A percentile compares a stretch with the other conserved stretches of the same genome.
Evolutionary conservation across 2,329 filamentous ascomycete species (phyloP).

Genomic region (Didymella arachidicola): DNA sequence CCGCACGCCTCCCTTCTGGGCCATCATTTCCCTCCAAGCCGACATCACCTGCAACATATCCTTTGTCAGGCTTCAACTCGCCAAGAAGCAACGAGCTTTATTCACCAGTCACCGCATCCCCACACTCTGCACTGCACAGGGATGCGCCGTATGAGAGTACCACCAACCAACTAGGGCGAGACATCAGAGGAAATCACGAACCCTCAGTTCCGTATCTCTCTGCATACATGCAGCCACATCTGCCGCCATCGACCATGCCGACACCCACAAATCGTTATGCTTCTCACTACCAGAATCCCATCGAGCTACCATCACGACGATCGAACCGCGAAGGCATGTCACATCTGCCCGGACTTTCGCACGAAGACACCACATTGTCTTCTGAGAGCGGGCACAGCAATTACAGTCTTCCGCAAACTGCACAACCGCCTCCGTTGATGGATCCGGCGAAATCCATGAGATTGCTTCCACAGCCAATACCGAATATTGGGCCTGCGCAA

Average conservation of each 20-base stretch:
- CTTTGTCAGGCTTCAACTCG: conserved; percentile 45
- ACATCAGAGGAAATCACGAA: conserved; percentile 33
- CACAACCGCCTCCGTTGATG: conserved; percentile 29
- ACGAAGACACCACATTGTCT: conserved; percentile 52
- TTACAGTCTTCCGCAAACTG: conserved; percentile 25
- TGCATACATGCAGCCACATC: conserved; percentile 27
- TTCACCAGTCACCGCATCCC: conserved; percentile 47
- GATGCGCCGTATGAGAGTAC: conserved; percentile 38
- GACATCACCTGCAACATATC: conserved; percentile 43
- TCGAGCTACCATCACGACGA: conserved; percentile 45
- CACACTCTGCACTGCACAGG: conserved; percentile 39
- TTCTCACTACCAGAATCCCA: conserved; percentile 32
- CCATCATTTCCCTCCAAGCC: conserved; percentile 41
- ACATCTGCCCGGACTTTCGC: conserved; percentile 45
- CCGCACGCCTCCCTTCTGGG: conserved; percentile 36
- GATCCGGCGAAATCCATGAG: conserved; percentile 47
- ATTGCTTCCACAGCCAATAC: conserved; percentile 50
- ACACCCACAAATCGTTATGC: conserved; percentile 12
- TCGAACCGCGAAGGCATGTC: conserved; percentile 39
- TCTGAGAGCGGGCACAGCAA: conserved; percentile 47
- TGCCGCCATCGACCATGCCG: conserved; percentile 12
- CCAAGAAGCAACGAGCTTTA: conserved; percentile 45
- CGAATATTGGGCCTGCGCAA: conserved; percentile 37
- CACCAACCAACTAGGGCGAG: conserved; percentile 29
- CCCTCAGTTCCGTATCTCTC: conserved; percentile 28